Evolutionary conservation across 768 basidiomycete genomes (phyloP).

Genomic region (Suillus luteus): DNA sequence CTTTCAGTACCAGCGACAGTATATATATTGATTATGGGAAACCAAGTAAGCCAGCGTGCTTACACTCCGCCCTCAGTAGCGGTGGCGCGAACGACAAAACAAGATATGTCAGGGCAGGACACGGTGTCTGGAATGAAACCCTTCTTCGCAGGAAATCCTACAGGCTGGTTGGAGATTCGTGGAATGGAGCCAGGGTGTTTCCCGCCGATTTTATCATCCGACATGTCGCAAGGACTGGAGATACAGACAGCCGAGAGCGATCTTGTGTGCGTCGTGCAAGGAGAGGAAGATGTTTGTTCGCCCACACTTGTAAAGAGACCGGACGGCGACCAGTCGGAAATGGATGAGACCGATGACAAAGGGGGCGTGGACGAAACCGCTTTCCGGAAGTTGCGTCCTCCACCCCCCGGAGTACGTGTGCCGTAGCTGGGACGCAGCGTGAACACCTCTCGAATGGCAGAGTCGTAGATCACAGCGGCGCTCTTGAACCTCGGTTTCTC

Average conservation of each 20-base stretch:
- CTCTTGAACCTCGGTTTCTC: background rate
- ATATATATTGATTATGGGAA: too few species aligned
- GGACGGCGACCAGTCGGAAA: background rate
- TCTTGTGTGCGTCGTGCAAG: background rate
- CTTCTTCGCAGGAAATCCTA: background rate
- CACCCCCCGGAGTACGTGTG: conserved; percentile 16
- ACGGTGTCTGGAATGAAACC: background rate
- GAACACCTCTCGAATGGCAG: conserved; percentile 17
- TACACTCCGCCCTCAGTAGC: background rate
- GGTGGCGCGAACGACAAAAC: background rate
- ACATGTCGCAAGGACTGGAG: background rate
- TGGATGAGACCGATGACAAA: background rate
- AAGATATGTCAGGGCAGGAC: background rate
- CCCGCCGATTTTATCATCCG: too few species aligned
- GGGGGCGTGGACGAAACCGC: background rate
- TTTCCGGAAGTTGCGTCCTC: conserved; percentile 1
- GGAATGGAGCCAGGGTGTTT: background rate
- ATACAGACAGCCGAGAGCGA: background rate
- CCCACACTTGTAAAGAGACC: background rate
- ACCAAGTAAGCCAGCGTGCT: too few species aligned
- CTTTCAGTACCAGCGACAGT: too few species aligned
- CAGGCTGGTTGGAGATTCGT: background rate
- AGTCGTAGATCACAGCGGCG: conserved; percentile 7
- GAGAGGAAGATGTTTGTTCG: background rate
- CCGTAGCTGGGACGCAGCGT: conserved; percentile 13